Evolutionary conservation across 225 moss, liverwort and hornwort species (phyloP).

Genomic region (Bryum argenteum): DNA sequence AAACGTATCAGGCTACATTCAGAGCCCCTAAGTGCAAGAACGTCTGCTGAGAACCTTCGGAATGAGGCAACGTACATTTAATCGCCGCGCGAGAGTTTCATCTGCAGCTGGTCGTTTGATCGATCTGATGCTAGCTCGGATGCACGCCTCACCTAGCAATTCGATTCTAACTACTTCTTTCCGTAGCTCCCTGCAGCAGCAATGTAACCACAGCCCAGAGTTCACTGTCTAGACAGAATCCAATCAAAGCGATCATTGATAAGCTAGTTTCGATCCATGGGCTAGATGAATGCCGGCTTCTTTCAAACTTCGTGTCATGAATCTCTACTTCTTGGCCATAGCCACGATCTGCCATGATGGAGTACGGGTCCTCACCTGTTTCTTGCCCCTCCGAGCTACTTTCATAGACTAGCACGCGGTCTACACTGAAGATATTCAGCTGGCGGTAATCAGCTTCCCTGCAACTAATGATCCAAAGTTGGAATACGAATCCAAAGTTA

Average conservation of each 20-base stretch:
- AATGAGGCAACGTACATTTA: conserved; percentile 24
- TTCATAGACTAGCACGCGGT: no score
- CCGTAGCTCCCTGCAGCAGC: neutral
- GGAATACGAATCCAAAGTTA: no score
- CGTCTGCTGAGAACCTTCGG: neutral
- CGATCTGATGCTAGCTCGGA: neutral
- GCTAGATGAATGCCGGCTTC: neutral
- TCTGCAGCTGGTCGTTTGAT: neutral
- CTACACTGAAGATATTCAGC: no score
- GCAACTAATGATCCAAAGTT: neutral
- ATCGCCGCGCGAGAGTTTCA: neutral
- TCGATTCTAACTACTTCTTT: neutral
- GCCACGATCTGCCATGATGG: no score
- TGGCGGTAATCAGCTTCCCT: no score
- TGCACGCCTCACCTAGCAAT: neutral
- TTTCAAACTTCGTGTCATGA: neutral
- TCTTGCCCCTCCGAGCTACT: no score
- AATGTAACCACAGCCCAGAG: neutral
- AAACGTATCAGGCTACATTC: no score
- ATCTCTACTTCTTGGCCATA: no score
- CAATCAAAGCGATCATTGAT: neutral
- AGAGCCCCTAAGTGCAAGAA: no score
- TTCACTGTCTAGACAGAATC: neutral
- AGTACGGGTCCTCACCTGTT: no score
- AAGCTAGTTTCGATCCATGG: no score